These are phyloP conservation scores for Colletotrichum sojae DNA, from an alignment of 2,329 filamentous ascomycete genomes.

Conservation along the genomic window DNA sequence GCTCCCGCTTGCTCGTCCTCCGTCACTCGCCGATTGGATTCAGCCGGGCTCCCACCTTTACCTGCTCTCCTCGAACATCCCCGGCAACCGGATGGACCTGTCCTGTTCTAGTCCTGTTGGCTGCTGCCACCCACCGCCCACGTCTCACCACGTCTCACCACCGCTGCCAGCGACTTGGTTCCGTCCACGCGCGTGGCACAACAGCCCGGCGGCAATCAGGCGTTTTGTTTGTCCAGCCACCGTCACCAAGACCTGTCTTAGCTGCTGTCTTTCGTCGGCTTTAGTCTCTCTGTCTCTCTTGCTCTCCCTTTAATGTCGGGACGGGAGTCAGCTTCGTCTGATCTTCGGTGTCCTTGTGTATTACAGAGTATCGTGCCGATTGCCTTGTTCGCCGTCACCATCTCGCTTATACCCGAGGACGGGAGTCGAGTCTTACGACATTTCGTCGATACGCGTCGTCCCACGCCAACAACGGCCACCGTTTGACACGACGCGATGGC, in stretches of 20 bases:
- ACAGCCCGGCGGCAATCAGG: constrained; percentile 15
- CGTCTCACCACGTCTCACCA: constrained; percentile 20
- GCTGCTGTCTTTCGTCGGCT: constrained; percentile 16
- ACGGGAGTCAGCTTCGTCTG: too few species aligned
- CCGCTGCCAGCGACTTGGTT: constrained; percentile 25
- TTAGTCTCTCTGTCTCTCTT: not conserved
- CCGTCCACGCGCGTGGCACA: constrained; percentile 15
- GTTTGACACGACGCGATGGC: too few species aligned
- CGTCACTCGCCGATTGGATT: constrained; percentile 29
- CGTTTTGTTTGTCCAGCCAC: constrained; percentile 34
- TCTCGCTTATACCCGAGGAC: too few species aligned
- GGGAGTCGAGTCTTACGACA: too few species aligned
- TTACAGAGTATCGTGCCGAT: too few species aligned
- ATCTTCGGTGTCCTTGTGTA: too few species aligned
- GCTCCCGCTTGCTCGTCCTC: constrained; percentile 20
- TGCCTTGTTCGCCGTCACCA: too few species aligned
- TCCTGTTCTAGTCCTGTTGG: too few species aligned
- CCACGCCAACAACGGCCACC: too few species aligned
- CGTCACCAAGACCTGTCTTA: constrained; percentile 29
- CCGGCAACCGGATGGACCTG: constrained; percentile 32
- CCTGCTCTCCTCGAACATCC: constrained; percentile 37
- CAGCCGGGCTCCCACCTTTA: not conserved
- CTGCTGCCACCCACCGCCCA: constrained; percentile 7
- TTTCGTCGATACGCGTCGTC: too few species aligned
- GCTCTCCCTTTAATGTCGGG: too few species aligned